Base-by-base conservation (phyloP, 495 filamentous ascomycete genomes). In the Penicillium paradoxum region DNA sequence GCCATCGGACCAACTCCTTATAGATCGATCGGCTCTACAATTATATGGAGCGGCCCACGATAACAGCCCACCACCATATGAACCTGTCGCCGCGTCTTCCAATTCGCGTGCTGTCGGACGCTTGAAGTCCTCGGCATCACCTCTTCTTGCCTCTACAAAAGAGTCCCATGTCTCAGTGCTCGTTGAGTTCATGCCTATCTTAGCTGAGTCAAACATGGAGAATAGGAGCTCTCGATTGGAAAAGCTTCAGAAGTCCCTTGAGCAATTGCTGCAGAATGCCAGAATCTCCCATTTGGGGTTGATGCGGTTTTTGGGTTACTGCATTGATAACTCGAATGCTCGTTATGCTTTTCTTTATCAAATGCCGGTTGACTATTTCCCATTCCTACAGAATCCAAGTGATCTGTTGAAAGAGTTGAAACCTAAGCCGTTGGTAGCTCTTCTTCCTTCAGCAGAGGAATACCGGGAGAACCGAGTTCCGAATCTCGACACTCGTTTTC, bases 341-440 rank as follows among this genome's bases (percentile, higher is more conserved):
- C 80, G 89, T 8, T 85, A 89, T 64, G 90, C 88, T 19, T 77
- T 96, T 41, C 79, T 96, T 44, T 96, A 91, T 59, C 83, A 89
- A 47, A 84, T 95, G 60, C 91, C 91, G 0, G 74, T 81, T 7
- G 80, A 74, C 59, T 75, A 73, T 54, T 72, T 73, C 49, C 73
- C 73, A 1, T 75, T 74, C 47, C 59, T 77, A 19, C 68, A 62
- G 43, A 74, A 76, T 34, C 74, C 73, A 1, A 74, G 69, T 40
- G 72, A 75, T 48, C 60, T 75, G 6, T 53, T 72, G 30, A 73
- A 67, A 34, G 66, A 67, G 21, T 52, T 71, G 43, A 73, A 69
- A 30, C 72, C 77, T 0, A 69, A 75, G 42, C 74, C 72, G 27
- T 59, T 80, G n/a, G 66, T 78, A 4, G 76, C 77, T 2, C 68